Conservation (phyloP, 768 basidiomycete species). For the Paxillus rubicundulus region DNA sequence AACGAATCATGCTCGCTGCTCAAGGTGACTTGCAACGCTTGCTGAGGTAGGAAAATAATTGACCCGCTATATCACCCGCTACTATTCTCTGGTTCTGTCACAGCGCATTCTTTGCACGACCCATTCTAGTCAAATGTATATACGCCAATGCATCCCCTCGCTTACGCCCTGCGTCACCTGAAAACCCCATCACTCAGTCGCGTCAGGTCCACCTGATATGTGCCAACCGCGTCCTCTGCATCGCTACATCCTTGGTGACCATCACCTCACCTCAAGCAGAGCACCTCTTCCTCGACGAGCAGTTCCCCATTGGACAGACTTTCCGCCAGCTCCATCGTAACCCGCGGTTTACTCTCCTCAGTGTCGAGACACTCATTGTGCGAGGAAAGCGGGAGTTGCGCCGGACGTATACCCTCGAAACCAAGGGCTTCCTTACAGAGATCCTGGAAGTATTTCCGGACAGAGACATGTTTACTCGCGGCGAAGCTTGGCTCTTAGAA, state of each 20-base stretch:
- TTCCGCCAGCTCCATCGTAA: conserved; percentile 52
- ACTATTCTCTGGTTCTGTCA: not conserved
- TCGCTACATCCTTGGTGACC: conserved; percentile 64
- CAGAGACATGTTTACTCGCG: conserved; percentile 59
- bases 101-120: conserved; percentile 64
- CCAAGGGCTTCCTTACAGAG: conserved; percentile 60
- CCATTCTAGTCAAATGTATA: conserved; percentile 57
- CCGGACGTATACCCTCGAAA: conserved; percentile 52
- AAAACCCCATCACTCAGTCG: conserved; percentile 54
- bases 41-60: conserved; percentile 48
- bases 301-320: conserved; percentile 67
- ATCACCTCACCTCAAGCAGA: conserved; percentile 57
- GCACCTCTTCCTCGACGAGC: conserved; percentile 62
- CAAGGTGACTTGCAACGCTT: conserved; percentile 71
- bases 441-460: conserved; percentile 70
- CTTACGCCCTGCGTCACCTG: conserved; percentile 39
- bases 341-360: conserved; percentile 58
- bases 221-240: conserved; percentile 50
- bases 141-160: conserved; percentile 46
- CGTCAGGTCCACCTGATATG: conserved; percentile 67
- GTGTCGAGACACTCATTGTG: conserved; percentile 40
- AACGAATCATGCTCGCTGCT: conserved; percentile 65
- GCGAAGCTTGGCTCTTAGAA: conserved; percentile 52
- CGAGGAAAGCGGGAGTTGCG: conserved; percentile 26
- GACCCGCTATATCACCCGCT: not conserved